Base-by-base conservation (phyloP, 257 asterid species). In the Forsythia suspensa region DNA sequence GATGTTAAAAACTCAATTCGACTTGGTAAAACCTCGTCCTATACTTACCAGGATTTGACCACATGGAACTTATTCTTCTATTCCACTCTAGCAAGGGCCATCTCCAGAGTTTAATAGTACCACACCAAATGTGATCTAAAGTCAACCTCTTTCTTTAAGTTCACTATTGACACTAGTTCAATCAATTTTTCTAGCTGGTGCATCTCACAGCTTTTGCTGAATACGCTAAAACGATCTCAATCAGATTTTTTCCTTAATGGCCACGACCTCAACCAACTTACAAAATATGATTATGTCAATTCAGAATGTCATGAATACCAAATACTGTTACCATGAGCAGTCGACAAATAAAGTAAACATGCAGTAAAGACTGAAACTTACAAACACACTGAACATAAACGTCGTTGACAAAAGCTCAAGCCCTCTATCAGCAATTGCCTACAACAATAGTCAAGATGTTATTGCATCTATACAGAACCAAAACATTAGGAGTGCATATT, bases 361-460 rank as follows among this genome's bases (percentile, higher is more conserved):
- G 6, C 80, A 68, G 57, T 36, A 39, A 74, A 73, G 52, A 55
- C 59, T 46, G 79, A 52, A 75, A 89, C 98, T 87, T 87, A 96
- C 98, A 72, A 91, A 59, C 72, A 88, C 75, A 75, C 96, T 92
- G 88, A 90, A 90, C 77, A 89, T 71, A 72, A 91, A 83, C 3
- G 98, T 88, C 39, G 95, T 84, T 4, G 97, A 89, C 65, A 96
- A 88, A 78, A 96, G 97, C 91, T 92, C 98, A 63, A 92, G 89
- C 80, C 99, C 98, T 84, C 97, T 89, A 81, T 92, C 98, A 76
- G 97, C 93, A 81, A 96, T 86, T 72, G 90, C 97, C 99, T 96
- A 94, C 92, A 91, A 67, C 80, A 85, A 51, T 55, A 37, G 76
- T 29, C 66, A 79, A 65, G 48, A 78, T 5, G 57, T 42, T 48